A percentile compares a stretch with the other conserved stretches of the same genome.
These are phyloP conservation scores for Ambrosia hybrid DNA, from an alignment of 140 eudicot genomes.

Conservation along the genomic window DNA sequence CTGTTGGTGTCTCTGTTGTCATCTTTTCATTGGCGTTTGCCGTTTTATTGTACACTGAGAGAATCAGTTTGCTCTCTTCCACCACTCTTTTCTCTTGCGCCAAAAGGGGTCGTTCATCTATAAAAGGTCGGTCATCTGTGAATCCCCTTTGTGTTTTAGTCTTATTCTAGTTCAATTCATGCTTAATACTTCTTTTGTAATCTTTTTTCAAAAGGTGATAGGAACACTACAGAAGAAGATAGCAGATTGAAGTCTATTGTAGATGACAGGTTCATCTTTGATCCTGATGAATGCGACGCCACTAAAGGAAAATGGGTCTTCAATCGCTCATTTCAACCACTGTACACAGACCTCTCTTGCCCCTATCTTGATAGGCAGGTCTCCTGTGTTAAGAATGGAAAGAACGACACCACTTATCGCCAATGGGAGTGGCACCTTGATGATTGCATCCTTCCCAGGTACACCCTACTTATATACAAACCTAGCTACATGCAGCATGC, in stretches of 20 bases:
- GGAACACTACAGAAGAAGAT: constrained; percentile 18
- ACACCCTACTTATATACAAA: not conserved
- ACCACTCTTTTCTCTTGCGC: constrained; percentile 47
- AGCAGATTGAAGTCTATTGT: constrained; percentile 34
- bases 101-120: constrained; percentile 33
- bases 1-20: constrained; percentile 25
- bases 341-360: constrained; percentile 74
- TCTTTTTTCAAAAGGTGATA: constrained; percentile 14
- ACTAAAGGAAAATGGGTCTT: constrained; percentile 80
- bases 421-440: constrained; percentile 96
- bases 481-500: too few relatives aligned
- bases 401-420: constrained; percentile 61
- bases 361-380: constrained; percentile 87
- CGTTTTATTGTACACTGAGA: constrained; percentile 66
- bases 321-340: constrained; percentile 62
- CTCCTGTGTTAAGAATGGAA: constrained; percentile 78
- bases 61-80: constrained; percentile 56
- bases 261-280: constrained; percentile 79
- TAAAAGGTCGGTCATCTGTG: constrained; percentile 22
- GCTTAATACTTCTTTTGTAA: not conserved
- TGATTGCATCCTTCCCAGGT: constrained; percentile 90
- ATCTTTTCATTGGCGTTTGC: constrained; percentile 51
- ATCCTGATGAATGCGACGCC: constrained; percentile 69
- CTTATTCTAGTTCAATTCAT: too few relatives aligned
- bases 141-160: too few relatives aligned